phyloP scores from a whole-genome alignment of 257 asterid species.

The Salvia rosmarinus region DNA sequence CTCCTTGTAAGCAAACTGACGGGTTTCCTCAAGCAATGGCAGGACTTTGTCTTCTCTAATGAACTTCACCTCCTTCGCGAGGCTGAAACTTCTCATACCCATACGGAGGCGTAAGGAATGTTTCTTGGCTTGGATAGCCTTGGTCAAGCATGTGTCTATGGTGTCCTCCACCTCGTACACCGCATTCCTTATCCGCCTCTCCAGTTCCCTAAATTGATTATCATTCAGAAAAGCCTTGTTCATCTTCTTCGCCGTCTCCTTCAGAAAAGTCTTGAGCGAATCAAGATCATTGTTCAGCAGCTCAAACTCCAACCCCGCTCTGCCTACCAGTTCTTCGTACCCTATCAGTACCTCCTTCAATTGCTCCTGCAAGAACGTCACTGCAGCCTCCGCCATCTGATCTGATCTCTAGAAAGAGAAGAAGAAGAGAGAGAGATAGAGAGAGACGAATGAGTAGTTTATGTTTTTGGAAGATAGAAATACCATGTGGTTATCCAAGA shows the following conservation, averaged over 20 bases:
- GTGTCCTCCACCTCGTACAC: constrained; percentile 40
- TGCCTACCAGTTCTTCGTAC: not conserved
- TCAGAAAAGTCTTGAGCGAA: not conserved
- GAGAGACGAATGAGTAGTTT: too few relatives aligned
- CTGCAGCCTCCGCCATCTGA: not conserved
- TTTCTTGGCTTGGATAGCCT: not conserved
- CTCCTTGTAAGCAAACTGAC: too few relatives aligned
- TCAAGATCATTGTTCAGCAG: not conserved
- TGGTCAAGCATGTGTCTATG: constrained; percentile 35
- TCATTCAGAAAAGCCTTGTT: not conserved
- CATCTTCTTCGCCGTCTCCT: not conserved
- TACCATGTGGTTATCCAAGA: too few relatives aligned
- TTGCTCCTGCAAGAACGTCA: constrained; percentile 25
- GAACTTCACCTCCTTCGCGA: constrained; percentile 1
- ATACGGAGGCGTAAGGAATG: too few relatives aligned
- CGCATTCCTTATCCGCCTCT: constrained; percentile 8
- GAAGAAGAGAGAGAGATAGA: too few relatives aligned
- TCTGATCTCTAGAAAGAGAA: too few relatives aligned
- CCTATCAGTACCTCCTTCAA: not conserved
- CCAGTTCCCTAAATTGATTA: not conserved
- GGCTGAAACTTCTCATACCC: not conserved
- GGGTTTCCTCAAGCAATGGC: not conserved
- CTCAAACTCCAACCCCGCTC: constrained; percentile 1
- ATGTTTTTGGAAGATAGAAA: too few relatives aligned
- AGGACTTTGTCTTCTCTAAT: constrained; percentile 2